Evolutionary conservation across 2,329 filamentous ascomycete species (phyloP), one percentile per base, ranked within the genome.

Genomic region (Diaporthe sp.): DNA sequence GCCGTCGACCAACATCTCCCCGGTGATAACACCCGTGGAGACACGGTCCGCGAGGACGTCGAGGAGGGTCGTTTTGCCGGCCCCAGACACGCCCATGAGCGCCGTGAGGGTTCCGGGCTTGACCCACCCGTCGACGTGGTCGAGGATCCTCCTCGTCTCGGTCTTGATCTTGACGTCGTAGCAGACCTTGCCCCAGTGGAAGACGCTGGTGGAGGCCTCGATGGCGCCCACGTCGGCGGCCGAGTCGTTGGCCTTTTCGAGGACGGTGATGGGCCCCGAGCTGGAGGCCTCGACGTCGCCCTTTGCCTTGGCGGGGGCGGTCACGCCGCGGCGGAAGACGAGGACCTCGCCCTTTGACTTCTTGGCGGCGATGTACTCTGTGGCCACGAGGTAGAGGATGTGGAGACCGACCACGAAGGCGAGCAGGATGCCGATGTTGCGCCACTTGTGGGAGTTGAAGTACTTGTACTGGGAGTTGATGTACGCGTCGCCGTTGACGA

Each of bases 341-440:
- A 95, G 86, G 17, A 95, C 92, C 80, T 95, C 94, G 73, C 93
- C 93, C 87, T 94, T 95, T 44, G 92, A 94, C 82, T 93, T 93
- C 83, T 89, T 88, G 80, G 88, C 89, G 0, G 92, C 90, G n/a
- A 93, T 92, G 51, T 90, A 88, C 82, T 95, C 93, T 8, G 92
- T 91, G 1, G 89, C 87, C n/a, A 90, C 73, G 78, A 95, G 88
- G 84, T 95, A 94, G 10, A 86, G 86, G 51, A 83, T 68, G 25
- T 92, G 85, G 84, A 94, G 92, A 80, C 92, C 89, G 28, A 90
- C 8, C 79, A 90, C 88, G 80, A 94, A 93, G 9, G 82, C 92
- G 68, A 93, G 84, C 75, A 95, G 84, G 76, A 95, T 93, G 68
- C 93, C 93, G 75, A 94, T 86, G 83, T 95, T 94, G 77, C 91